Conservation (phyloP, 306 rosid species). For the Vachellia pachyceras region DNA sequence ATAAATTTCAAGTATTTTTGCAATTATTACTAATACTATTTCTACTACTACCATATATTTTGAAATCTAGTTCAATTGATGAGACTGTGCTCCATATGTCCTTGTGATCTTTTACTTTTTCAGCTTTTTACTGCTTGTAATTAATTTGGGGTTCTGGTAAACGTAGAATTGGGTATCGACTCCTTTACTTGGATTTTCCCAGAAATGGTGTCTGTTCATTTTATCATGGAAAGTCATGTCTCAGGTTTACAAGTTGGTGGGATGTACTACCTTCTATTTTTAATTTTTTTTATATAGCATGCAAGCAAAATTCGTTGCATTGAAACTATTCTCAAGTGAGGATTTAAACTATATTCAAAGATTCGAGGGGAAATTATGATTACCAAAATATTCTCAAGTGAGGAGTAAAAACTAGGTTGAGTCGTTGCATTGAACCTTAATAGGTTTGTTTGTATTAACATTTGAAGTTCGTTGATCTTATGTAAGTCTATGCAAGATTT, state of each 20-base stretch:
- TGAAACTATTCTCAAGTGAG: too few relatives aligned
- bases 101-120: not conserved
- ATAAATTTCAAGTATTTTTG: not conserved
- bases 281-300: not conserved
- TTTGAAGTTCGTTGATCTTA: too few relatives aligned
- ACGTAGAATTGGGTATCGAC: conserved; percentile 34
- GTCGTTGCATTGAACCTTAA: too few relatives aligned
- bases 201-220: conserved; percentile 53
- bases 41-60: too few relatives aligned
- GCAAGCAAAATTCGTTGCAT: not conserved
- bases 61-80: not conserved
- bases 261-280: not conserved
- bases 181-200: conserved; percentile 57
- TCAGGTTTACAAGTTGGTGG: conserved; percentile 16
- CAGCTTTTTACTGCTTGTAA: conserved; percentile 41
- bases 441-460: too few relatives aligned
- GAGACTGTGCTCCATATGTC: not conserved
- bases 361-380: too few relatives aligned
- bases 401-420: too few relatives aligned
- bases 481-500: too few relatives aligned
- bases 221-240: conserved; percentile 44
- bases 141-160: conserved; percentile 38
- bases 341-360: too few relatives aligned
- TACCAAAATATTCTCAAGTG: too few relatives aligned
- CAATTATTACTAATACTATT: too few relatives aligned